A percentile compares a stretch with the other conserved stretches of the same genome.
Evolutionary conservation across 1,139 yeast genomes (phyloP).

Genomic region (Pichia sp.): DNA sequence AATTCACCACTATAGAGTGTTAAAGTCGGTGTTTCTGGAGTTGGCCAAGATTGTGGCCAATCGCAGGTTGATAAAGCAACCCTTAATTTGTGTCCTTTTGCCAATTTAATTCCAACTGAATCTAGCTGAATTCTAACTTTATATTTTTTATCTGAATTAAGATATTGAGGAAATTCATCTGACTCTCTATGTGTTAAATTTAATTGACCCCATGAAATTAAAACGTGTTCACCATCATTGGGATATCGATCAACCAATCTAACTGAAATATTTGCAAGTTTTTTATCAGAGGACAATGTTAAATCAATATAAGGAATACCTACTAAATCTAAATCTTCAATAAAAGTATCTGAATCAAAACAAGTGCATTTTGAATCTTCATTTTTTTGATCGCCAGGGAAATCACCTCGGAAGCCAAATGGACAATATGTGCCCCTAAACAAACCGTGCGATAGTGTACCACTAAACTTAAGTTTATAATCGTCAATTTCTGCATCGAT

Average conservation of each 20-base stretch:
- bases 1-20: slow-evolving; percentile 28
- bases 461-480: slow-evolving; percentile 24
- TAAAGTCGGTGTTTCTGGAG: slow-evolving; percentile 33
- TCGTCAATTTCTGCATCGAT: slow-evolving; percentile 3
- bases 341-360: slow-evolving; percentile 30
- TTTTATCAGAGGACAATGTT: slow-evolving; percentile 31
- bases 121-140: slow-evolving; percentile 33
- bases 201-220: slow-evolving; percentile 40
- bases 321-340: slow-evolving; percentile 25
- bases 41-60: slow-evolving; percentile 42
- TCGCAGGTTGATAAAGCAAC: slow-evolving; percentile 36
- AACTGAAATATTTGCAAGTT: slow-evolving; percentile 33
- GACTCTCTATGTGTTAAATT: slow-evolving; percentile 36
- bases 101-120: slow-evolving; percentile 33
- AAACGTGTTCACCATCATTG: slow-evolving; percentile 29
- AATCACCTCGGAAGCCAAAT: slow-evolving; percentile 39
- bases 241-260: slow-evolving; percentile 35
- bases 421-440: slow-evolving; percentile 40
- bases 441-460: slow-evolving; percentile 35
- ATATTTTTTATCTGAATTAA: slow-evolving; percentile 30
- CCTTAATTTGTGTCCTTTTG: slow-evolving; percentile 32
- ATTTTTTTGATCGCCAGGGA: slow-evolving; percentile 37
- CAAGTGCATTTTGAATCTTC: slow-evolving; percentile 35
- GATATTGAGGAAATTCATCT: slow-evolving; percentile 33
- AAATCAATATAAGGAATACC: slow-evolving; percentile 34